These are phyloP conservation scores for Daedaleopsis nitida DNA, from an alignment of 768 basidiomycete species.

Conservation along the genomic window DNA sequence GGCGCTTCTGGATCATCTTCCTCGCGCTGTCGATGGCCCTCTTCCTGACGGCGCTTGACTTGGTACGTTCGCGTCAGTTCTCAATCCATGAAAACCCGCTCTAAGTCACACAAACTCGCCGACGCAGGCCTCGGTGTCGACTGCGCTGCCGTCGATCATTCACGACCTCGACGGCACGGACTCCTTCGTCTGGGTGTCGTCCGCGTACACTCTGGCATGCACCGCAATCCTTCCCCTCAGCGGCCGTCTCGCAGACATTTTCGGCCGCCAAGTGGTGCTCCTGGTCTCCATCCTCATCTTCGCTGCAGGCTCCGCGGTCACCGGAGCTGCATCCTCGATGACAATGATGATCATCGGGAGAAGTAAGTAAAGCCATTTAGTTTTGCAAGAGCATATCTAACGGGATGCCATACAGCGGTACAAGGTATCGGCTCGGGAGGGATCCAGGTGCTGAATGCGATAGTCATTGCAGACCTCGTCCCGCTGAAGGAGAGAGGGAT, in stretches of 20 bases:
- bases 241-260: constrained; percentile 35
- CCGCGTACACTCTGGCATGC: constrained; percentile 37
- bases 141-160: constrained; percentile 25
- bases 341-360: constrained; percentile 42
- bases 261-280: constrained; percentile 37
- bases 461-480: constrained; percentile 28
- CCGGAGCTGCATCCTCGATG: constrained; percentile 42
- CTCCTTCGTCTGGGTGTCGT: constrained; percentile 31
- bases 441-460: constrained; percentile 24
- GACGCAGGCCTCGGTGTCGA: constrained; percentile 22
- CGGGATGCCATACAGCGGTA: no score
- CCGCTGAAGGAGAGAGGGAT: constrained; percentile 37
- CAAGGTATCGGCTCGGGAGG: constrained; percentile 29
- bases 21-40: constrained; percentile 19
- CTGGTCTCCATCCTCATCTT: constrained; percentile 35
- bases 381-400: no score
- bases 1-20: constrained; percentile 19
- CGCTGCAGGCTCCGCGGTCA: constrained; percentile 41
- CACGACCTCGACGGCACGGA: constrained; percentile 24
- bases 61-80: constrained; percentile 3
- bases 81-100: no score
- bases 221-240: constrained; percentile 38
- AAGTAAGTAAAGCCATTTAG: no score
- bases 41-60: constrained; percentile 21
- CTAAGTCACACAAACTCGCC: background rate